Evolutionary conservation across 768 basidiomycete species (phyloP).

Genomic region (Tricholomella constricta): DNA sequence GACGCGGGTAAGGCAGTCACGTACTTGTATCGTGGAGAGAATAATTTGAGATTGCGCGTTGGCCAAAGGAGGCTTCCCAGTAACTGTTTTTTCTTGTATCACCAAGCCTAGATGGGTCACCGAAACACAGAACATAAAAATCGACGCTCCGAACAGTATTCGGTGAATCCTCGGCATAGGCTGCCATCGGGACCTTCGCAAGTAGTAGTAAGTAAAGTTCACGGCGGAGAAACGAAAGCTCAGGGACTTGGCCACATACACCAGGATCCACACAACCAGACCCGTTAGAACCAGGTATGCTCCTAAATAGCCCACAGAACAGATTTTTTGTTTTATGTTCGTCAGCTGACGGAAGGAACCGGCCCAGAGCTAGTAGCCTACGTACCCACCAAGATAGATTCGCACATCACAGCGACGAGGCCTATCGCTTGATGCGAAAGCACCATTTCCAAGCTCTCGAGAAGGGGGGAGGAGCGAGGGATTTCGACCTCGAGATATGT

Average conservation of each 20-base stretch:
- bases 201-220: too few species aligned
- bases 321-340: too few species aligned
- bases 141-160: constrained; percentile 11
- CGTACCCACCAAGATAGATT: constrained; percentile 10
- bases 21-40: constrained; percentile 12
- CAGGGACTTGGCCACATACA: neutral
- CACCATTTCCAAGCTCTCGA: too few species aligned
- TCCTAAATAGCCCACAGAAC: too few species aligned
- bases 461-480: too few species aligned
- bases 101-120: constrained; percentile 11
- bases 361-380: too few species aligned
- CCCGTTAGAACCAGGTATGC: constrained; percentile 4
- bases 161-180: constrained; percentile 8
- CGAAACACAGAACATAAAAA: constrained; percentile 14
- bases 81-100: neutral
- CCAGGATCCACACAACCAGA: constrained; percentile 7
- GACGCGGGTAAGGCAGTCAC: too few species aligned
- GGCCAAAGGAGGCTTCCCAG: neutral
- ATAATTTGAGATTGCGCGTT: constrained; percentile 8
- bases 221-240: neutral
- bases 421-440: constrained; percentile 3
- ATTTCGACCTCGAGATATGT: too few species aligned
- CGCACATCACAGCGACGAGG: constrained; percentile 8
- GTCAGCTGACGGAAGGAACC: neutral
- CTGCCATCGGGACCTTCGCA: too few species aligned